Evolutionary conservation across 1,139 yeast genomes (phyloP).

Genomic region (Spathaspora sp.): DNA sequence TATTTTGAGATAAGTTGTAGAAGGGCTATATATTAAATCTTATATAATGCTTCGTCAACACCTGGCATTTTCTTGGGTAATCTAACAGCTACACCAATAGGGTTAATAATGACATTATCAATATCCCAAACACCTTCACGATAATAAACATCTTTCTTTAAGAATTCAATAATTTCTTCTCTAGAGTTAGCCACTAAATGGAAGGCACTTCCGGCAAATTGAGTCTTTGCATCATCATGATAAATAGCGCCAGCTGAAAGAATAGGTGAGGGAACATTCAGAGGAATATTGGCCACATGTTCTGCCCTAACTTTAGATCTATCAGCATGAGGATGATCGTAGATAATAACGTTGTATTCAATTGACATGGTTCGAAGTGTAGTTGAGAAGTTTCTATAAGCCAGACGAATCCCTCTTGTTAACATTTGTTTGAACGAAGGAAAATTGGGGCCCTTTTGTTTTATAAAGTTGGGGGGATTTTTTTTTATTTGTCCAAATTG

Average conservation of each 20-base stretch:
- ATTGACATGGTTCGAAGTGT: slow-evolving; percentile 18
- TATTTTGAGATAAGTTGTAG: neutral
- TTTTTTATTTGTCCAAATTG: neutral
- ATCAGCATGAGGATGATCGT: slow-evolving; percentile 66
- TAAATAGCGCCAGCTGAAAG: slow-evolving; percentile 67
- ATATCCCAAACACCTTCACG: slow-evolving; percentile 76
- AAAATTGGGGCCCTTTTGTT: neutral
- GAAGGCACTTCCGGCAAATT: slow-evolving; percentile 71
- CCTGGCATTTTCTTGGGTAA: slow-evolving; percentile 28
- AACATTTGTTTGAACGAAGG: neutral
- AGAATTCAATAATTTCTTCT: slow-evolving; percentile 62
- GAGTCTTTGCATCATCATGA: slow-evolving; percentile 47
- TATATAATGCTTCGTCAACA: slow-evolving; percentile 20
- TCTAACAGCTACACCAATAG: slow-evolving; percentile 43
- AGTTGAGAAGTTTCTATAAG: slow-evolving; percentile 7
- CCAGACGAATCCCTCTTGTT: neutral
- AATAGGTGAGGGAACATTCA: slow-evolving; percentile 52
- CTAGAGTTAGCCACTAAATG: slow-evolving; percentile 62
- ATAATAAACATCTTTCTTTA: slow-evolving; percentile 64
- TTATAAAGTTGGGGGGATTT: neutral
- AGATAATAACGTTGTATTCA: slow-evolving; percentile 72
- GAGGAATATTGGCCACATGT: slow-evolving; percentile 59
- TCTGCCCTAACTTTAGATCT: slow-evolving; percentile 54
- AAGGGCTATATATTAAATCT: slow-evolving; percentile 9
- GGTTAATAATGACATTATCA: slow-evolving; percentile 59